A percentile compares a stretch with the other conserved stretches of the same genome.
These are phyloP conservation scores for Camelina sativa DNA, from an alignment of 345 rosid species.

Conservation along the genomic window DNA sequence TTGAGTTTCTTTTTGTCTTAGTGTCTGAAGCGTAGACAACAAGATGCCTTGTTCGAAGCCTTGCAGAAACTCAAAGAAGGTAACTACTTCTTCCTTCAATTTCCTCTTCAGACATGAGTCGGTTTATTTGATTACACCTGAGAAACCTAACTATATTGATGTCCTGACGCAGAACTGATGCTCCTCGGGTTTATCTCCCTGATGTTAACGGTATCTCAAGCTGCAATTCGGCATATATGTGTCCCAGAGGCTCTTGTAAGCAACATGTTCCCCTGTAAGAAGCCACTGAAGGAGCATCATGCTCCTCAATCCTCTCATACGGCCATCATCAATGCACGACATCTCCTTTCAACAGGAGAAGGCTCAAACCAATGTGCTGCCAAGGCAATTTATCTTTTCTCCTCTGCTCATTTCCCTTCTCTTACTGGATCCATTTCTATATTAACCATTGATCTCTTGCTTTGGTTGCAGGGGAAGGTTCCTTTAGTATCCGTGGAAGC, in stretches of 20 bases:
- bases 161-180: slow-evolving; percentile 79
- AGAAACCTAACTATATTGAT: slow-evolving; percentile 34
- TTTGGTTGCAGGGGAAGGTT: slow-evolving; percentile 59
- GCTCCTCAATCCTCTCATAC: slow-evolving; percentile 42
- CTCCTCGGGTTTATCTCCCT: slow-evolving; percentile 91
- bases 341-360: slow-evolving; percentile 48
- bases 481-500: slow-evolving; percentile 76
- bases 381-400: slow-evolving; percentile 40
- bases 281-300: slow-evolving; percentile 36
- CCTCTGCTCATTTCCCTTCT: neutral
- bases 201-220: slow-evolving; percentile 68
- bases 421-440: slow-evolving; percentile 1
- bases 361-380: slow-evolving; percentile 43
- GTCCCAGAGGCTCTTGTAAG: slow-evolving; percentile 55
- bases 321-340: slow-evolving; percentile 42
- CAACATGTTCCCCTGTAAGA: slow-evolving; percentile 80
- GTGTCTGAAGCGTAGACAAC: slow-evolving; percentile 55
- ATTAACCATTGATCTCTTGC: neutral
- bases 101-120: neutral
- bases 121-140: slow-evolving; percentile 17
- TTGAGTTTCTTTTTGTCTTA: slow-evolving; percentile 41
- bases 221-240: slow-evolving; percentile 60
- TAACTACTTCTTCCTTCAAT: slow-evolving; percentile 31
- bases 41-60: slow-evolving; percentile 71
- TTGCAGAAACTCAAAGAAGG: slow-evolving; percentile 88